Conservation (phyloP, 352 stramenopile species). For the Phytophthora citrophthora region DNA sequence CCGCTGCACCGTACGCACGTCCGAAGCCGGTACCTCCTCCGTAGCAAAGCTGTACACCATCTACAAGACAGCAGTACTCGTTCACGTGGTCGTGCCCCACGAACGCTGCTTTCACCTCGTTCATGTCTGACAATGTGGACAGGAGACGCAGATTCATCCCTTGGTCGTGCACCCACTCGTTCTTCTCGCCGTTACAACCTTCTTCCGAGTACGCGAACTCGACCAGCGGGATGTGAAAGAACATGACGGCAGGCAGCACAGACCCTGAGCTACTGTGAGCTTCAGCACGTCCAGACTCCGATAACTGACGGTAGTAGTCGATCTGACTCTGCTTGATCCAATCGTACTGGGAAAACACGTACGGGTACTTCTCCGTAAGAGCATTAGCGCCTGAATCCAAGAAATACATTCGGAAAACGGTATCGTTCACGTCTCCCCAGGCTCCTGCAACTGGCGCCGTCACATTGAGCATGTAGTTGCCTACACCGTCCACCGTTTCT, state of each 20-base stretch:
- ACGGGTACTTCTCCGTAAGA: conserved; percentile 38
- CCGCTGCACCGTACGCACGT: conserved; percentile 32
- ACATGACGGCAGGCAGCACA: conserved; percentile 58
- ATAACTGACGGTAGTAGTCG: conserved; percentile 47
- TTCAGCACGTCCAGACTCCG: conserved; percentile 25
- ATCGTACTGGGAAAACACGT: conserved; percentile 48
- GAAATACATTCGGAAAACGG: conserved; percentile 72
- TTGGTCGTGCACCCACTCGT: conserved; percentile 46
- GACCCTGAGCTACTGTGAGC: conserved; percentile 22
- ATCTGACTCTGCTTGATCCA: conserved; percentile 64
- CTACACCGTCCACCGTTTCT: conserved; percentile 38
- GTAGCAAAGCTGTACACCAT: conserved; percentile 63
- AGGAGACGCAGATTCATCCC: conserved; percentile 53
- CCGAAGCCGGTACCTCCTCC: conserved; percentile 60
- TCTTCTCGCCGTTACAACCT: conserved; percentile 39
- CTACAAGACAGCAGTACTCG: conserved; percentile 54
- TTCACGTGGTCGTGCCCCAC: conserved; percentile 70
- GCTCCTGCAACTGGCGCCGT: conserved; percentile 33
- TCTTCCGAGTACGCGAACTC: conserved; percentile 43
- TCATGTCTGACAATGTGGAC: conserved; percentile 47
- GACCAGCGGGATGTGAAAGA: conserved; percentile 70
- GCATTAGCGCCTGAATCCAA: conserved; percentile 50
- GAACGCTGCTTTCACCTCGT: conserved; percentile 70
- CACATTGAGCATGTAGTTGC: conserved; percentile 67
- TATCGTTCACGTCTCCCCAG: conserved; percentile 36